Percentiles rank a stretch among this genome's conserved stretches.
Conservation (phyloP, 2,329 filamentous ascomycete genomes). For the Furcasterigmium sp. region DNA sequence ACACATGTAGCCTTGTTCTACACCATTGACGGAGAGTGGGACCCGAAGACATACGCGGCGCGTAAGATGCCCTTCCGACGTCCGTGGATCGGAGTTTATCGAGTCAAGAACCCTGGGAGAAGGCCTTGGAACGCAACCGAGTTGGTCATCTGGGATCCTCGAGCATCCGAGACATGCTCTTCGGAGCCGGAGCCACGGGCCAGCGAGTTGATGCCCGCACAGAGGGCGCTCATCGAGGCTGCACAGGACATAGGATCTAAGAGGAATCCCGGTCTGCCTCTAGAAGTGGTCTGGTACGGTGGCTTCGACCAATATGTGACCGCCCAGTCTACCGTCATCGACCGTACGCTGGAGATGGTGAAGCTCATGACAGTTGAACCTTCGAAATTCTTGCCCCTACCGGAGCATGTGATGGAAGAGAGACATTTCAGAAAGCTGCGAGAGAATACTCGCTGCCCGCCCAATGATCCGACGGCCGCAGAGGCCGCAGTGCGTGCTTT, state of each 20-base stretch:
- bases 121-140: slow-evolving; percentile 30
- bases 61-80: slow-evolving; percentile 23
- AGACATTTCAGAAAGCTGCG: slow-evolving; percentile 33
- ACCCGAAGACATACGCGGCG: slow-evolving; percentile 14
- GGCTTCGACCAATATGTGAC: slow-evolving; percentile 20
- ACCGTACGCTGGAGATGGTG: slow-evolving; percentile 35
- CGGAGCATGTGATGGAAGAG: slow-evolving; percentile 19
- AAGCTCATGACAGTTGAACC: slow-evolving; percentile 23
- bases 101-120: slow-evolving; percentile 33
- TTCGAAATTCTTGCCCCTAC: slow-evolving; percentile 29
- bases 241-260: slow-evolving; percentile 21
- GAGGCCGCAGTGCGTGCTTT: background rate
- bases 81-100: slow-evolving; percentile 47
- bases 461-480: background rate
- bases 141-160: slow-evolving; percentile 50
- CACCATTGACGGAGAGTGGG: slow-evolving; percentile 34
- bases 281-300: slow-evolving; percentile 42
- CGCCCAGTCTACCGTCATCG: slow-evolving; percentile 27
- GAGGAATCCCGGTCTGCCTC: slow-evolving; percentile 23
- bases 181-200: slow-evolving; percentile 15
- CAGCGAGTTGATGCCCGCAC: slow-evolving; percentile 36
- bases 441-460: slow-evolving; percentile 13
- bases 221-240: slow-evolving; percentile 35
- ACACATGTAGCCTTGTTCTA: too few species aligned
- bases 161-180: slow-evolving; percentile 19